Conservation (phyloP, 2,329 filamentous ascomycete genomes). For the Cladosporium velox region DNA sequence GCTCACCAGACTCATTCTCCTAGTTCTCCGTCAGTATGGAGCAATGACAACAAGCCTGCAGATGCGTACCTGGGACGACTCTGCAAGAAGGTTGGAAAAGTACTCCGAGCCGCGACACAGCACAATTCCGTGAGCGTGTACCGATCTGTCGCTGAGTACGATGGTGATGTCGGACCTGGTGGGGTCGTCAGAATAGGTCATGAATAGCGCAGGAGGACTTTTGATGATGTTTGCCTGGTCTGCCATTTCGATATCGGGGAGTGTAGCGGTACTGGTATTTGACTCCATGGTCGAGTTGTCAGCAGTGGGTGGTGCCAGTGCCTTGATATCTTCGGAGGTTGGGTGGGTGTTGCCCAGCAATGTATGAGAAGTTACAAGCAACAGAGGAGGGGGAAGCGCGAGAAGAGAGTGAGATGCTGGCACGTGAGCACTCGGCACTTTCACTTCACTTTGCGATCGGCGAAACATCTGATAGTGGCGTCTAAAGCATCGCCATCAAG, state of each 20-base stretch:
- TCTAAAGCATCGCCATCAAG: neutral
- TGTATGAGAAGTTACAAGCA: too few species aligned
- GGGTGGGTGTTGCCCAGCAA: neutral
- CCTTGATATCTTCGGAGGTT: neutral
- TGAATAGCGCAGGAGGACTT: neutral
- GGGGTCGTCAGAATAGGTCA: neutral
- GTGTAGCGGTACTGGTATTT: neutral
- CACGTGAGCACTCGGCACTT: neutral
- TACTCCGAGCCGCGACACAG: neutral
- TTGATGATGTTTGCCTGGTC: neutral
- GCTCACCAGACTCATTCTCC: neutral
- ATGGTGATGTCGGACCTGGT: neutral
- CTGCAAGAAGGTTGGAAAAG: neutral
- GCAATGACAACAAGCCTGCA: neutral
- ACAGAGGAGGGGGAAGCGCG: neutral
- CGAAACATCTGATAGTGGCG: neutral
- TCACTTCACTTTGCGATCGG: neutral
- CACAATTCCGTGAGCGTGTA: neutral
- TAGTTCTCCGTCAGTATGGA: neutral
- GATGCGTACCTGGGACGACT: neutral
- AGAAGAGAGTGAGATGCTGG: neutral
- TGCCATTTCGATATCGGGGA: neutral
- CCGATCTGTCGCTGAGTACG: too few species aligned
- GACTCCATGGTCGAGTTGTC: neutral
- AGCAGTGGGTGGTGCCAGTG: neutral